These are phyloP conservation scores for Bruguiera gymnorhiza DNA, from an alignment of 345 rosid genomes.

Conservation along the genomic window DNA sequence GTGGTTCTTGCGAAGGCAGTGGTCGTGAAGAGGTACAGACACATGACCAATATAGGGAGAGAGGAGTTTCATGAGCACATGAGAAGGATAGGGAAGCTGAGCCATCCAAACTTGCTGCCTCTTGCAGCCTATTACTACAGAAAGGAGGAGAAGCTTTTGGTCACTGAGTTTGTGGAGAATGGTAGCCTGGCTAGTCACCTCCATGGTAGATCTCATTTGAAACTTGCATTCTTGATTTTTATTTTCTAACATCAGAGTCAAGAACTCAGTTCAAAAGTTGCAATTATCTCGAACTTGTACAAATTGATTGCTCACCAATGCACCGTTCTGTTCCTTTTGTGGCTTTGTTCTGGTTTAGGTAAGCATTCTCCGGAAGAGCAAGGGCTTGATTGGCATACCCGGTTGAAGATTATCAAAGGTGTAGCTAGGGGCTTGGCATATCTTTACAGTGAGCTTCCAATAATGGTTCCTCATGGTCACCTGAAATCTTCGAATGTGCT, in stretches of 20 bases:
- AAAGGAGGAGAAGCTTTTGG: constrained; percentile 70
- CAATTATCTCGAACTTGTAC: no score
- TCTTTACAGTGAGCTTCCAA: constrained; percentile 57
- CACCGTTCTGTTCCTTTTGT: no score
- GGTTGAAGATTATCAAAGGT: constrained; percentile 62
- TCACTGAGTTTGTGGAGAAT: constrained; percentile 45
- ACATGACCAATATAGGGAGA: constrained; percentile 65
- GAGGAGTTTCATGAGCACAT: constrained; percentile 70
- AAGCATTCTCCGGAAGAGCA: constrained; percentile 45
- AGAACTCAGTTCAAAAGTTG: no score
- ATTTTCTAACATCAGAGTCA: background rate
- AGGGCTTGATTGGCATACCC: constrained; percentile 57
- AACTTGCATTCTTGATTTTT: constrained; percentile 1
- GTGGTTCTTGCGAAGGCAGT: constrained; percentile 31
- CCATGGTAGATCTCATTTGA: constrained; percentile 40
- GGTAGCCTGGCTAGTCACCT: constrained; percentile 72
- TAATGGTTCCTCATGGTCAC: constrained; percentile 67
- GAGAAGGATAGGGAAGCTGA: constrained; percentile 54
- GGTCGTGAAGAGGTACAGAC: constrained; percentile 78
- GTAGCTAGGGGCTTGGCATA: constrained; percentile 57
- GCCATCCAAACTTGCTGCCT: constrained; percentile 57
- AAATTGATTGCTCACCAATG: no score
- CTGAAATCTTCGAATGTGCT: constrained; percentile 79
- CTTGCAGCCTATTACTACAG: constrained; percentile 60
- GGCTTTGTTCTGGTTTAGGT: constrained; percentile 30